A percentile compares a stretch with the other conserved stretches of the same genome.
phyloP scores from a whole-genome alignment of 192 early-diverging fungal species.

The Coemansia sp. region DNA sequence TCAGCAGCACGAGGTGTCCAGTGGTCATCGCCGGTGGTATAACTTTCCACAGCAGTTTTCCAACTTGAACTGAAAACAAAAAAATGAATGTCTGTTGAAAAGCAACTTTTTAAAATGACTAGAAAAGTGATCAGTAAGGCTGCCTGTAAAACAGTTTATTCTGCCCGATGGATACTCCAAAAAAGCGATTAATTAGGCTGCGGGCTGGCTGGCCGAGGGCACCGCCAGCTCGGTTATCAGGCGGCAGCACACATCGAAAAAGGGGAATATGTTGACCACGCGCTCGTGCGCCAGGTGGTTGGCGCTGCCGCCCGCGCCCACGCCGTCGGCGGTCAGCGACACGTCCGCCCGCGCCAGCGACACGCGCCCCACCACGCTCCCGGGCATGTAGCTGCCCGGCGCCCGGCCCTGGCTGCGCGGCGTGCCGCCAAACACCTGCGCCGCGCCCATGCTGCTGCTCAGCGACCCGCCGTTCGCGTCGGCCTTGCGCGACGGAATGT shows the following conservation, averaged over 20 bases:
- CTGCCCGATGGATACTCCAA: background rate
- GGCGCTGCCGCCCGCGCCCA: slow-evolving; percentile 44
- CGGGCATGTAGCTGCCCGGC: slow-evolving; percentile 52
- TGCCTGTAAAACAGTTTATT: no score
- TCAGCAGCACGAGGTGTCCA: slow-evolving; percentile 40
- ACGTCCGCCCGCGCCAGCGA: slow-evolving; percentile 48
- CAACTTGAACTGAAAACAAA: no score
- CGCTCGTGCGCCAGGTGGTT: slow-evolving; percentile 55
- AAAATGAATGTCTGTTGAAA: no score
- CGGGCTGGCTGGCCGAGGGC: slow-evolving; percentile 26
- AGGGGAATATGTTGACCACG: slow-evolving; percentile 73
- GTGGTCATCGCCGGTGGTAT: slow-evolving; percentile 49
- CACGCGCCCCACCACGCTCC: slow-evolving; percentile 51
- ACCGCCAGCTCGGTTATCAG: slow-evolving; percentile 95
- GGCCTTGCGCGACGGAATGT: slow-evolving; percentile 5
- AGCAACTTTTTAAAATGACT: no score
- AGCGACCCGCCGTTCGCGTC: background rate
- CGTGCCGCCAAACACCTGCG: slow-evolving; percentile 40
- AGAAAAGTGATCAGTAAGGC: no score
- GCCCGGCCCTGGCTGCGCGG: slow-evolving; percentile 52
- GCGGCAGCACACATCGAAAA: slow-evolving; percentile 93
- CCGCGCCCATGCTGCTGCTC: slow-evolving; percentile 22
- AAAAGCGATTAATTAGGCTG: background rate
- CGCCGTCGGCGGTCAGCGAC: slow-evolving; percentile 51
- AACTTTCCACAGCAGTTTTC: slow-evolving; percentile 53